These are phyloP conservation scores for Clathrus columnatus DNA, from an alignment of 768 basidiomycete genomes.

Conservation along the genomic window DNA sequence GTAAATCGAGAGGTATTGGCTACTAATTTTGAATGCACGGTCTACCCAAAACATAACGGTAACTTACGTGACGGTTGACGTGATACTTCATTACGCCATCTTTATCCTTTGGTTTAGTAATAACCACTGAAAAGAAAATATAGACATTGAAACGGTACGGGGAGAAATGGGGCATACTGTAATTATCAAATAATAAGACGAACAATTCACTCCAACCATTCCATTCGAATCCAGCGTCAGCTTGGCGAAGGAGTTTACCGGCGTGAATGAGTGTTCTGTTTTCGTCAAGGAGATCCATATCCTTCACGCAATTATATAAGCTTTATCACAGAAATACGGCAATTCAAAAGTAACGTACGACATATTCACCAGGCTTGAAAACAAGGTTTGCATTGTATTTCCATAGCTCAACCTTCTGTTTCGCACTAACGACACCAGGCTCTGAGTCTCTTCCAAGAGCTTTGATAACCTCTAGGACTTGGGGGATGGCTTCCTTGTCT, in stretches of 20 bases:
- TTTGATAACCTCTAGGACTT: conserved; percentile 82
- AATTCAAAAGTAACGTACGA: conserved; percentile 36
- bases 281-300: conserved; percentile 84
- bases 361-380: conserved; percentile 69
- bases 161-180: conserved; percentile 45
- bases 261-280: conserved; percentile 78
- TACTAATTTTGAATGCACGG: conserved; percentile 21
- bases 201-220: conserved; percentile 87
- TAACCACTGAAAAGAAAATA: conserved; percentile 51
- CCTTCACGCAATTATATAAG: conserved; percentile 29
- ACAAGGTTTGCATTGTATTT: conserved; percentile 69
- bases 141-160: conserved; percentile 8
- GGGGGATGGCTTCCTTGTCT: conserved; percentile 75
- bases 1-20: conserved; percentile 89
- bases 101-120: conserved; percentile 78
- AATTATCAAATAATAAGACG: conserved; percentile 92
- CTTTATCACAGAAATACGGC: background rate
- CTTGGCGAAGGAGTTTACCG: conserved; percentile 76
- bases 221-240: conserved; percentile 82
- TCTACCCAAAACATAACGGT: background rate
- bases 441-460: conserved; percentile 81
- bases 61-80: conserved; percentile 68
- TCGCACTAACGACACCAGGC: conserved; percentile 75
- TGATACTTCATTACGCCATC: conserved; percentile 65
- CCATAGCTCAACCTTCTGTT: conserved; percentile 88